Evolutionary conservation across 208 protist species (phyloP), one percentile per base, ranked within the genome.

Genomic region (Leishmania tropica): DNA sequence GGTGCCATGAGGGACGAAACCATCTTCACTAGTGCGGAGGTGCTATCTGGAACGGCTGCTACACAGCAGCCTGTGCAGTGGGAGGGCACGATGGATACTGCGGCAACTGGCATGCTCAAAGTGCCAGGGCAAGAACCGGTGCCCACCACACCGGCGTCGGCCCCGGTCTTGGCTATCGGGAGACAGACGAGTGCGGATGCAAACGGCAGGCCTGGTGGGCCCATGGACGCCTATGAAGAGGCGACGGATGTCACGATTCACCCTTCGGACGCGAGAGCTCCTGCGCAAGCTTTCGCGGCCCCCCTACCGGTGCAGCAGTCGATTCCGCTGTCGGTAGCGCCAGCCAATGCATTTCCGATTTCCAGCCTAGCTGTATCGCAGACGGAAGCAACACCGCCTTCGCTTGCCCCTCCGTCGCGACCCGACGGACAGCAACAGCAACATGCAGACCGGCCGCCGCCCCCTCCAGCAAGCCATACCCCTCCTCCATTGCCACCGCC

Each of bases 171-270:
- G 11, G 21, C 45, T 31, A 19, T 40, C 6, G 68, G 37, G 28
- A 1, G 45, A 19, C 40, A 74, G 24, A 54, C 45, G 11, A 74
- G 11, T 11, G 45, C 1, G 28, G 19, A 35, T 74, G 42, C 68
- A 31, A 45, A 74, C 24, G 54, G 24, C 42, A 51, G 5, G 35
- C 40, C 4, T 31, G 37, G 65, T 21, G 74, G 65, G 8, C 80
- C 78, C 13, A 35, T 73, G 62, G 10, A 67, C 45, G 58, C 53
- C 19, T 83, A 80, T 51, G 78, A 48, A 11, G 78, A 28, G 42
- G 78, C 83, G 17, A 76, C 75, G 0, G 74, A 76, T 37, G 47
- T 54, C 56, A 35, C 21, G 0, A 3, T 65, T 31, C 31, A 28
- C 31, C 47, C 0, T 17, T 4, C 35, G 35, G 47, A 24, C 51